Evolutionary conservation across 768 basidiomycete species (phyloP).

Genomic region (Amanita rubescens): DNA sequence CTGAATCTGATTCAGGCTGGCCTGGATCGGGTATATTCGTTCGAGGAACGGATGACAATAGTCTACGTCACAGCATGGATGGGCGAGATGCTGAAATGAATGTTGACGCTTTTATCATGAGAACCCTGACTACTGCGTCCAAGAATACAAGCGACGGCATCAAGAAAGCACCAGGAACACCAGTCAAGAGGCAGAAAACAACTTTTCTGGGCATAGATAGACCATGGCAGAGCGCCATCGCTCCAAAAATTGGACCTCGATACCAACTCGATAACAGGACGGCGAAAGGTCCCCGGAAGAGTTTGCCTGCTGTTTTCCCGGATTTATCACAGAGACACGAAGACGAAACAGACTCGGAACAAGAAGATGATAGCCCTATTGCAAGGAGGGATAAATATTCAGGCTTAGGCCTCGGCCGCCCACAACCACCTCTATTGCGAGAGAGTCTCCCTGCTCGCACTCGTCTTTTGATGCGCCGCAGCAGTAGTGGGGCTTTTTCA

Average conservation of each 20-base stretch:
- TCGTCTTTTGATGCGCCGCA: conserved; percentile 65
- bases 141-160: conserved; percentile 36
- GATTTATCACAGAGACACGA: conserved; percentile 24
- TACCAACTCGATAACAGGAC: conserved; percentile 41
- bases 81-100: conserved; percentile 17
- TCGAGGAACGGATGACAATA: conserved; percentile 33
- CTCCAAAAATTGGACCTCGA: conserved; percentile 53
- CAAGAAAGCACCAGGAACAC: conserved; percentile 73
- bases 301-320: conserved; percentile 68
- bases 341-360: conserved; percentile 49
- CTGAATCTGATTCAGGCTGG: conserved; percentile 55
- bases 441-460: conserved; percentile 31
- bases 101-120: conserved; percentile 67
- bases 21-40: conserved; percentile 38
- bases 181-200: conserved; percentile 69
- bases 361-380: conserved; percentile 63
- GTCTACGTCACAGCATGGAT: neutral
- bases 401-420: conserved; percentile 62
- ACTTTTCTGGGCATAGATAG: conserved; percentile 49
- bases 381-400: conserved; percentile 46
- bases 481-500: conserved; percentile 77
- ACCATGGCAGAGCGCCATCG: conserved; percentile 78
- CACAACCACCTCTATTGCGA: conserved; percentile 24
- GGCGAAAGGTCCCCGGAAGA: conserved; percentile 55
- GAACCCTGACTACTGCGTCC: conserved; percentile 52